Conservation (phyloP, 768 basidiomycete species). For the Lactarius indigo region DNA sequence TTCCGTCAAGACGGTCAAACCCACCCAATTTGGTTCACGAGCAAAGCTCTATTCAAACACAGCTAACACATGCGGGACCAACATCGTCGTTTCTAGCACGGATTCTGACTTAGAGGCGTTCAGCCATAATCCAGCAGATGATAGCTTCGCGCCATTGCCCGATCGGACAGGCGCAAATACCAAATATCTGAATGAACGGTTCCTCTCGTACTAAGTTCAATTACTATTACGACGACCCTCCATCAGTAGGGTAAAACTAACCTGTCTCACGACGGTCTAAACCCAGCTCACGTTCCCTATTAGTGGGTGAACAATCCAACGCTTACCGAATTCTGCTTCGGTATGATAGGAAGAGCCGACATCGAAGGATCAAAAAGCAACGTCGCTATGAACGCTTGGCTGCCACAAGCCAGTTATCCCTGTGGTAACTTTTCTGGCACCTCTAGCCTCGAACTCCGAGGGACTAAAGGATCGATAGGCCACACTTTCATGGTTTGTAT, state of each 20-base stretch:
- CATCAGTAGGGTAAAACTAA: slow-evolving; percentile 86
- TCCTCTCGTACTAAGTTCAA: slow-evolving; percentile 82
- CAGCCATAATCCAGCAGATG: slow-evolving; percentile 83
- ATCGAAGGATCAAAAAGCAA: slow-evolving; percentile 82
- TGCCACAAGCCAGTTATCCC: slow-evolving; percentile 79
- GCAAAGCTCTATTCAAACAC: slow-evolving; percentile 67
- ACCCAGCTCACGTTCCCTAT: slow-evolving; percentile 80
- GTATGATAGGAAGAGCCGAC: slow-evolving; percentile 81
- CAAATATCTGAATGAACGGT: slow-evolving; percentile 81
- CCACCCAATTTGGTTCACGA: slow-evolving; percentile 64
- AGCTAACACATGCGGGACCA: slow-evolving; percentile 62
- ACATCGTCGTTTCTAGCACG: slow-evolving; percentile 72
- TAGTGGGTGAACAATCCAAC: slow-evolving; percentile 80
- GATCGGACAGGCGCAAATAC: slow-evolving; percentile 77
- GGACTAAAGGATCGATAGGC: slow-evolving; percentile 82
- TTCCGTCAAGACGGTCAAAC: slow-evolving; percentile 49
- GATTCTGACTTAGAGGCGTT: slow-evolving; percentile 83
- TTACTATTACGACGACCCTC: slow-evolving; percentile 71
- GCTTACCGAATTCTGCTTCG: slow-evolving; percentile 77
- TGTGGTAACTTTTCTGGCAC: slow-evolving; percentile 79
- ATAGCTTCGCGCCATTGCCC: slow-evolving; percentile 78
- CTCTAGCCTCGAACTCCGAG: slow-evolving; percentile 76
- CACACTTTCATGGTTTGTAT: slow-evolving; percentile 81
- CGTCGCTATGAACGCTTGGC: slow-evolving; percentile 82
- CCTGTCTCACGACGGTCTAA: slow-evolving; percentile 83